phyloP scores from a whole-genome alignment of 2,329 filamentous ascomycete genomes.

The Biscogniauxia mediterranea region DNA sequence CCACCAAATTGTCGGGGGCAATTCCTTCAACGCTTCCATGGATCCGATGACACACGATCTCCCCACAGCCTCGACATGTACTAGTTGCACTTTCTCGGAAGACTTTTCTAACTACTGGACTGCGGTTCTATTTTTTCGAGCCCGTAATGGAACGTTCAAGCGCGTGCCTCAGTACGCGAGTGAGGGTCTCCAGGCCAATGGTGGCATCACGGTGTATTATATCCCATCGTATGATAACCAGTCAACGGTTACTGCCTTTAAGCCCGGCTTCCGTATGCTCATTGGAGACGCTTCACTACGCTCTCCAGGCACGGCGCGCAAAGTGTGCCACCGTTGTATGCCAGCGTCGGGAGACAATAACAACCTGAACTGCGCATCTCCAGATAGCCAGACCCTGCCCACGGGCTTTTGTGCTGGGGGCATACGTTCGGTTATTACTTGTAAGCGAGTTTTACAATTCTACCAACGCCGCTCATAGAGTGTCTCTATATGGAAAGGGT shows the following conservation, averaged over 20 bases:
- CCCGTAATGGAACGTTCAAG: conserved; percentile 32
- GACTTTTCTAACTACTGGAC: conserved; percentile 36
- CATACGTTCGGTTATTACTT: conserved; percentile 46
- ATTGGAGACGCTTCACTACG: conserved; percentile 41
- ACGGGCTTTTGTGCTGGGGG: conserved; percentile 41
- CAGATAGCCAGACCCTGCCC: conserved; percentile 40
- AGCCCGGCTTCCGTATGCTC: conserved; percentile 50
- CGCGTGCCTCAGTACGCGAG: conserved; percentile 46
- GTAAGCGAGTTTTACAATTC: conserved; percentile 52
- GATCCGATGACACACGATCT: conserved; percentile 32
- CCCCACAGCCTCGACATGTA: conserved; percentile 38
- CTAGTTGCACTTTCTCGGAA: conserved; percentile 38
- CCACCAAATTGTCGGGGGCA: conserved; percentile 55
- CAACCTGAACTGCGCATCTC: conserved; percentile 28
- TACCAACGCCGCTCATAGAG: background rate
- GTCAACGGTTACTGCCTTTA: conserved; percentile 43
- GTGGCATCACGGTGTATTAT: conserved; percentile 47
- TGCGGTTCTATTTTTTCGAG: conserved; percentile 34
- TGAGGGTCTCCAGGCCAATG: conserved; percentile 43
- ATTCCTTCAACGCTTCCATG: conserved; percentile 45
- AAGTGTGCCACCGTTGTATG: conserved; percentile 40
- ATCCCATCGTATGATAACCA: conserved; percentile 38
- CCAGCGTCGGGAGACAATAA: background rate
- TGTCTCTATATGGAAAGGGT: too few species aligned
- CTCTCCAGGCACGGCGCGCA: conserved; percentile 31